Evolutionary conservation across 2,329 filamentous ascomycete genomes (phyloP), one percentile per base, ranked within the genome.

Genomic region (Cladosporium sp.): DNA sequence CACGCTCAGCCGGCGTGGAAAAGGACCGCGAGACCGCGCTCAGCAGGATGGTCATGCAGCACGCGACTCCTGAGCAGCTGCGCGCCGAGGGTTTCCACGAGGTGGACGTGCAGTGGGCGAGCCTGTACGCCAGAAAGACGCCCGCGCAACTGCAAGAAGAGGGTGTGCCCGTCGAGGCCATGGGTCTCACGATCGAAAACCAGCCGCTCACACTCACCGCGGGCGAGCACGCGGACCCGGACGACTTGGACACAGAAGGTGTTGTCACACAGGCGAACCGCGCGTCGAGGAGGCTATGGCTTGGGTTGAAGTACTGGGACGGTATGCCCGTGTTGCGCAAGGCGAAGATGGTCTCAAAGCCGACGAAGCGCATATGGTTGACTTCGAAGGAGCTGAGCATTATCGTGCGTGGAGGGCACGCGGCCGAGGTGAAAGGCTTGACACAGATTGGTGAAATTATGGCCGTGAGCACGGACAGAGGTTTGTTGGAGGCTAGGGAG

Each of bases 291-390:
- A 79, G 91, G 54, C 73, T 96, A 58, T 96, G 91, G 91, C 71
- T 96, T 11, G 89, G 89, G 1, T 74, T 96, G 63, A 96, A 96
- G 74, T 96, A 96, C 79, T 88, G 82, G 81, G 83, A 90, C 59
- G 86, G 86, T 64, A 77, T 84, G 68, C 89, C 91, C 5, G 89
- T 96, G 18, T 72, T 96, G 58, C 76, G 75, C 55, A 78, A 81
- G 57, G 78, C 92, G 62, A 68, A 70, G 43, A 68, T 86, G 64
- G 75, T 95, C 54, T 86, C 80, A 63, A 92, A 85, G 69, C 86
- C 89, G 8, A 91, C 81, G 62, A 79, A 89, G 57, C 71, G 82
- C 60, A 79, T 95, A 66, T 86, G 79, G 60, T 75, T 89, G 55
- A 76, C 82, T 44, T 76, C 85, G 19, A 56, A 72, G 13, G 79